These are phyloP conservation scores for Cucurbita ficifolia DNA, from an alignment of 306 rosid genomes.

Conservation along the genomic window DNA sequence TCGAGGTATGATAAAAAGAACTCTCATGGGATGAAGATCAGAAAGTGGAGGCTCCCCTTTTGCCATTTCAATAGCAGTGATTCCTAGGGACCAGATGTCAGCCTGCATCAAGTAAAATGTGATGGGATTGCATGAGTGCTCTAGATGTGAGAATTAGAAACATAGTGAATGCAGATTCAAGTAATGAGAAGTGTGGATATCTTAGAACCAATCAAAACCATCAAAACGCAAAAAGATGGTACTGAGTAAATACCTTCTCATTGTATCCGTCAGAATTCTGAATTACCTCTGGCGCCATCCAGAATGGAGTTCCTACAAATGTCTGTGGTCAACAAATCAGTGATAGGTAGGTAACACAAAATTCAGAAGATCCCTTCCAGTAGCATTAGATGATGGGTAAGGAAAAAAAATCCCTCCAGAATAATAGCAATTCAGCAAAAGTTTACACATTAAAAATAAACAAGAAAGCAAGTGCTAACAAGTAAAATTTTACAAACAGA, in stretches of 20 bases:
- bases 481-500: not conserved
- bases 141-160: constrained; percentile 4
- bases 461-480: not conserved
- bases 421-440: not conserved
- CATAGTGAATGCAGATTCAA: not conserved
- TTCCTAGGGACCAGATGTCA: constrained; percentile 97
- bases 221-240: not conserved
- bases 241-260: constrained; percentile 56
- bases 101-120: constrained; percentile 52
- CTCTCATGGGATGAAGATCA: constrained; percentile 98
- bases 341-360: constrained; percentile 10
- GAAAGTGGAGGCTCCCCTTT: constrained; percentile 99
- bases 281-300: constrained; percentile 99
- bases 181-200: not conserved
- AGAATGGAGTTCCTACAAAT: constrained; percentile 98
- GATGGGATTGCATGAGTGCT: constrained; percentile 7
- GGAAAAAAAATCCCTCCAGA: not conserved
- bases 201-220: not conserved
- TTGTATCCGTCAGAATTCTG: constrained; percentile 92
- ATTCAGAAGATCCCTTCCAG: not conserved
- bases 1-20: constrained; percentile 92
- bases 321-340: constrained; percentile 72
- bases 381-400: not conserved
- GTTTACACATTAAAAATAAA: not conserved
- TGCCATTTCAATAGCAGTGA: constrained; percentile 98